A percentile compares a stretch with the other conserved stretches of the same genome.
Evolutionary conservation across 345 rosid species (phyloP).

Genomic region (Eucalyptus fibrosa): DNA sequence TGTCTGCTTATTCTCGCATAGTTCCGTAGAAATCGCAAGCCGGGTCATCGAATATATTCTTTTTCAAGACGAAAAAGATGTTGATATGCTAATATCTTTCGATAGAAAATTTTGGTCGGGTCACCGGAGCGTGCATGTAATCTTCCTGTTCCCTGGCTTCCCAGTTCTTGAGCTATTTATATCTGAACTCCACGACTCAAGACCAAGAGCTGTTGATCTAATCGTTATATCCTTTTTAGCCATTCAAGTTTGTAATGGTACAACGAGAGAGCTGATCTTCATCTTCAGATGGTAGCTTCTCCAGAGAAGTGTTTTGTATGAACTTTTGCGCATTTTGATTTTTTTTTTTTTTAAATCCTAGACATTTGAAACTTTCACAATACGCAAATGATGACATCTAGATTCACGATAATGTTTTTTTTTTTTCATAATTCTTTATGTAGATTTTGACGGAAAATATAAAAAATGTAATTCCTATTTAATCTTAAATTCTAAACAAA

Average conservation of each 20-base stretch:
- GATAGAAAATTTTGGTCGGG: not conserved
- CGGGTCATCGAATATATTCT: not conserved
- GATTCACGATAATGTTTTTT: rapidly evolving
- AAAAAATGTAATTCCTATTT: not conserved
- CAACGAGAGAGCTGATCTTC: not conserved
- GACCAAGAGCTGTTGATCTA: not conserved
- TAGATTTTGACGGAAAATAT: not conserved
- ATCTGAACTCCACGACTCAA: not conserved
- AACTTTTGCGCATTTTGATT: not conserved
- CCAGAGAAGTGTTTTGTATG: not conserved
- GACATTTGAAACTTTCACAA: not conserved
- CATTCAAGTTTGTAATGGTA: not conserved
- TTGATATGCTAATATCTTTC: not conserved
- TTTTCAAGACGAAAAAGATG: not conserved
- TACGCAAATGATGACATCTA: not conserved
- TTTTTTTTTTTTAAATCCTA: not conserved
- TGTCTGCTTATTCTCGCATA: not conserved
- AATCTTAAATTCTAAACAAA: not conserved
- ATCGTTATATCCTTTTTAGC: not conserved
- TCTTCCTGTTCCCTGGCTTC: no score
- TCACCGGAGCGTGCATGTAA: not conserved
- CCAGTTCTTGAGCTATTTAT: no score
- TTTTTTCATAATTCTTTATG: not conserved
- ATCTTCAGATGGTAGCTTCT: not conserved
- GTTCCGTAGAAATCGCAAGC: not conserved